Conservation (phyloP, 345 rosid species). For the Citropsis articulata region DNA sequence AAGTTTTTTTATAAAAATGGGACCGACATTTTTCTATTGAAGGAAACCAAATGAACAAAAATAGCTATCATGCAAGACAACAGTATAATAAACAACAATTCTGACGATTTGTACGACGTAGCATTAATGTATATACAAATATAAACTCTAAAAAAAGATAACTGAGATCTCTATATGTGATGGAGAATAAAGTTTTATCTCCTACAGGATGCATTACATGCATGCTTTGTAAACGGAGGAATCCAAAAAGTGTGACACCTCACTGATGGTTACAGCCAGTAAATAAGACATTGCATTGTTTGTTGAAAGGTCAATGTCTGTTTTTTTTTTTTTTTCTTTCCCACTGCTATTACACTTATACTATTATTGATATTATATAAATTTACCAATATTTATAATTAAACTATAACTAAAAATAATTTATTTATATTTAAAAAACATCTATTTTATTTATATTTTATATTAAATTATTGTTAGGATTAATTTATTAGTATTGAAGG, state of each 20-base stretch:
- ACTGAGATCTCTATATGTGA: conserved; percentile 1
- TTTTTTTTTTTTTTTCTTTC: too few species aligned
- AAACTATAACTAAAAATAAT: too few species aligned
- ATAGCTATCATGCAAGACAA: background rate
- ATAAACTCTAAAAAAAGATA: background rate
- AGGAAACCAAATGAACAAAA: too few species aligned
- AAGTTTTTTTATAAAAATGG: too few species aligned
- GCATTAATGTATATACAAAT: background rate
- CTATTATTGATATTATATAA: too few species aligned
- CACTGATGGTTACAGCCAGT: conserved; percentile 16
- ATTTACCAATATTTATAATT: too few species aligned
- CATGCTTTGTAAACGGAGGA: background rate
- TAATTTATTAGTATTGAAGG: too few species aligned
- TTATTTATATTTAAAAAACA: rapidly evolving
- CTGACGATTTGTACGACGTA: background rate
- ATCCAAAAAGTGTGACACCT: conserved; percentile 14
- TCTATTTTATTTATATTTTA: too few species aligned
- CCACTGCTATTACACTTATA: too few species aligned
- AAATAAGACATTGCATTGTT: conserved; percentile 20
- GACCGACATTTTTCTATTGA: too few species aligned
- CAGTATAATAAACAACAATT: background rate
- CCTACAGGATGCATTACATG: background rate
- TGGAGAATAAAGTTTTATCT: conserved; percentile 11
- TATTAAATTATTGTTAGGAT: rapidly evolving
- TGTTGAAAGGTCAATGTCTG: conserved; percentile 32